These are phyloP conservation scores for Planoprotostelium fungivorum DNA, from an alignment of 78 protist species.

Conservation along the genomic window DNA sequence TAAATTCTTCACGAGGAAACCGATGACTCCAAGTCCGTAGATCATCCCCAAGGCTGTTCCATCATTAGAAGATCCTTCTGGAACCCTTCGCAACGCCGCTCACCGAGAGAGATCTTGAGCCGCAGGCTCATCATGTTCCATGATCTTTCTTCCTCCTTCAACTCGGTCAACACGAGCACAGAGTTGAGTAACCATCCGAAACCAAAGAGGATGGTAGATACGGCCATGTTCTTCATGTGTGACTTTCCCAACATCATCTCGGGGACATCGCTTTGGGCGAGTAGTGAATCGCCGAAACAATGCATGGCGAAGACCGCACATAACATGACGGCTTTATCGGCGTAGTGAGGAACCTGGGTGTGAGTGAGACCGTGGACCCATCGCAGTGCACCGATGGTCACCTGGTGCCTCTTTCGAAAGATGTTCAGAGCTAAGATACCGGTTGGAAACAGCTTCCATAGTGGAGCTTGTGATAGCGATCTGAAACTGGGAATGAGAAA, in stretches of 20 bases:
- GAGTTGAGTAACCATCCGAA: not conserved
- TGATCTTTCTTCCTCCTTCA: not conserved
- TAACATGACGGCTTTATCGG: not conserved
- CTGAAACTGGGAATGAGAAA: not conserved
- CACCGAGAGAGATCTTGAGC: not conserved
- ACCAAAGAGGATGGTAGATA: not conserved
- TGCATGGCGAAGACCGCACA: not conserved
- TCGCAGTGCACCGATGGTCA: no score
- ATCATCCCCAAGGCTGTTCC: not conserved
- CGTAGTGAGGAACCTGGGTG: not conserved
- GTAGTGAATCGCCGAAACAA: not conserved
- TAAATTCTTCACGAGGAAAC: not conserved
- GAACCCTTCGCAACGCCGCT: not conserved
- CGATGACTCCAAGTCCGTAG: not conserved
- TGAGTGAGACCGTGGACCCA: no score
- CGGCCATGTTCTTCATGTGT: not conserved
- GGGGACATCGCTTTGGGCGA: not conserved
- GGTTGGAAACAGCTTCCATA: not conserved
- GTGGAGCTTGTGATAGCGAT: not conserved
- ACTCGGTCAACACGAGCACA: not conserved
- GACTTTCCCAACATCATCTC: not conserved
- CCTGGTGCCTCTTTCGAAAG: not conserved
- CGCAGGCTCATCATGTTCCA: not conserved
- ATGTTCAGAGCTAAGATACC: not conserved
- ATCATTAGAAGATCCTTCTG: not conserved